Percentiles rank a stretch among this genome's conserved stretches.
phyloP scores from a whole-genome alignment of 192 early-diverging fungal genomes.

The Dissophora globulifera region DNA sequence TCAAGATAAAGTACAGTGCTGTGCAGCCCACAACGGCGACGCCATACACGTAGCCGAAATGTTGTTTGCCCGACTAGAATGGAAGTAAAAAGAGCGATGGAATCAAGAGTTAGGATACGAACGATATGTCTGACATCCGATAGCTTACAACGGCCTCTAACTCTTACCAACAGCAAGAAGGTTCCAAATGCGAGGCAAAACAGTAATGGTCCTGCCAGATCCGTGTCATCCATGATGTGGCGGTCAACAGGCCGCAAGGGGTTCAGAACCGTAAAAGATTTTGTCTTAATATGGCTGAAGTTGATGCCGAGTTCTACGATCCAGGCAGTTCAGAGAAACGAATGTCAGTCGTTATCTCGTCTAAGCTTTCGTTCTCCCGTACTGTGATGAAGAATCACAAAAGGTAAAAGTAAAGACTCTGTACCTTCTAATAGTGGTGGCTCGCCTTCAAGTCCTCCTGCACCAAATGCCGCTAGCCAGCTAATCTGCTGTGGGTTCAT shows the following conservation, averaged over 20 bases:
- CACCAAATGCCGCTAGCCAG: slow-evolving; percentile 80
- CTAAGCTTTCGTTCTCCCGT: too few relatives aligned
- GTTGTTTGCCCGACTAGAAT: slow-evolving; percentile 84
- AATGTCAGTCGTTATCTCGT: too few relatives aligned
- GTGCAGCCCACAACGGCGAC: slow-evolving; percentile 88
- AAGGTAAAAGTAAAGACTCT: not conserved
- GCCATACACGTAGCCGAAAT: slow-evolving; percentile 99
- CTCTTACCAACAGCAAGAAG: slow-evolving; percentile 80
- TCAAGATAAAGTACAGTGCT: slow-evolving; percentile 88
- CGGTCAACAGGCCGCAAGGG: slow-evolving; percentile 78
- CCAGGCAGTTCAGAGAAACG: too few relatives aligned
- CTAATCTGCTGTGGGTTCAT: slow-evolving; percentile 42
- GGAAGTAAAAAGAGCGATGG: not conserved
- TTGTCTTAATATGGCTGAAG: slow-evolving; percentile 90
- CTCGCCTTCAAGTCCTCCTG: slow-evolving; percentile 93
- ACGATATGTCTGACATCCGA: too few relatives aligned
- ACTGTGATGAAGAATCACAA: too few relatives aligned
- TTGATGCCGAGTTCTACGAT: slow-evolving; percentile 90
- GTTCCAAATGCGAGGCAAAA: slow-evolving; percentile 93
- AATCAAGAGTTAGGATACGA: not conserved
- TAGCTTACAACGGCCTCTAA: too few relatives aligned
- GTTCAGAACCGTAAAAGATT: slow-evolving; percentile 88
- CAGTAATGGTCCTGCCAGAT: slow-evolving; percentile 93
- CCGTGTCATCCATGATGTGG: slow-evolving; percentile 95
- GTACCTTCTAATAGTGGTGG: slow-evolving; percentile 90